Conservation (phyloP, 306 rosid genomes). For the Vigna angularis region DNA sequence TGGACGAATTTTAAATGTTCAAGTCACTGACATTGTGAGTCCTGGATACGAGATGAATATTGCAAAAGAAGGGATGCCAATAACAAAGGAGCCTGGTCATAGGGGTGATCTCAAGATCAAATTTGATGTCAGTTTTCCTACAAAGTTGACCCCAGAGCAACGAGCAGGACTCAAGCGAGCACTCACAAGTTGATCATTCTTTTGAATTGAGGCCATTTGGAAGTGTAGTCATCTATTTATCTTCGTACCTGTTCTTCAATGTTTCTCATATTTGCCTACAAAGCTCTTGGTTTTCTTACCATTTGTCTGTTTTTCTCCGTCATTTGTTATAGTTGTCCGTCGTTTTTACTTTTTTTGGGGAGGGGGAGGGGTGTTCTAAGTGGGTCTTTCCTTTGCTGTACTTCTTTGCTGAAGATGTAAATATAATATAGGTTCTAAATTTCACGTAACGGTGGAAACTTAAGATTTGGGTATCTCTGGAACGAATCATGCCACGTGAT, state of each 20-base stretch:
- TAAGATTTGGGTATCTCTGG: neutral
- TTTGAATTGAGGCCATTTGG: neutral
- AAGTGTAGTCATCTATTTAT: neutral
- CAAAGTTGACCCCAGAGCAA: constrained; percentile 73
- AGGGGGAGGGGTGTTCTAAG: neutral
- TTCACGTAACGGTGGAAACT: neutral
- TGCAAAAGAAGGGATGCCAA: constrained; percentile 91
- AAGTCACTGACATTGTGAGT: constrained; percentile 76
- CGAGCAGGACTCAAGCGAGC: constrained; percentile 71
- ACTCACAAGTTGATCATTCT: constrained; percentile 51
- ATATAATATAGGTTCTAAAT: neutral
- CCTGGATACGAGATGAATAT: constrained; percentile 78
- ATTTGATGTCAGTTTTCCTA: constrained; percentile 84
- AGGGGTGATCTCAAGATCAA: constrained; percentile 85
- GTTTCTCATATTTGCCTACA: neutral
- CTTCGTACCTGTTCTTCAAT: neutral
- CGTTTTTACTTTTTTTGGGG: neutral
- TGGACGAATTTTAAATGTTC: constrained; percentile 57
- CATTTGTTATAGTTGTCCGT: neutral
- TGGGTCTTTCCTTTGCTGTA: constrained; percentile 21
- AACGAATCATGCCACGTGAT: neutral
- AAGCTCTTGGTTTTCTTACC: neutral
- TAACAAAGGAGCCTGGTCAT: constrained; percentile 72
- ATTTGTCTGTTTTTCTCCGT: neutral
- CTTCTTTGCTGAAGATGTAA: neutral